These are phyloP conservation scores for Fagus crenata DNA, from an alignment of 306 rosid species.

Conservation along the genomic window DNA sequence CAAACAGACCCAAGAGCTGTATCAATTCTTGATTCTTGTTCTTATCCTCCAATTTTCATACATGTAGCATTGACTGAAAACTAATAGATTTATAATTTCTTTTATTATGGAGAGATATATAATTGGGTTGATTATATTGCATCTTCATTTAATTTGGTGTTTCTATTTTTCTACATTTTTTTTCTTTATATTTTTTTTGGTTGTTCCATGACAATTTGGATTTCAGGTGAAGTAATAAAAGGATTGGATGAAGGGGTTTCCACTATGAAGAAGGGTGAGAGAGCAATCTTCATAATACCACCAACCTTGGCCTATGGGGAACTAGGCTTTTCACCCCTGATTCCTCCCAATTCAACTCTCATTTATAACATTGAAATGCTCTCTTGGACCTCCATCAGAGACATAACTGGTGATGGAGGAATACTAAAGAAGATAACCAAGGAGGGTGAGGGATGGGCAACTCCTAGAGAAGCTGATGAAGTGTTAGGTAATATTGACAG, in stretches of 20 bases:
- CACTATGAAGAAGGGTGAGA: constrained; percentile 67
- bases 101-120: not conserved
- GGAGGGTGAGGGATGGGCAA: constrained; percentile 67
- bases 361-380: constrained; percentile 59
- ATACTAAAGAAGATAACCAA: constrained; percentile 49
- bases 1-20: not conserved
- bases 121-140: not conserved
- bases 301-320: constrained; percentile 63
- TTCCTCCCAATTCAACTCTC: constrained; percentile 59
- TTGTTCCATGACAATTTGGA: not conserved
- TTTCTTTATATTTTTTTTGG: not conserved
- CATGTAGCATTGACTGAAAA: not conserved
- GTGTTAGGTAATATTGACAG: constrained; percentile 45
- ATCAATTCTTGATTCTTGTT: not conserved
- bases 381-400: constrained; percentile 51
- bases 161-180: not conserved
- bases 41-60: no score
- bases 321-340: constrained; percentile 52
- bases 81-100: not conserved
- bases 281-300: constrained; percentile 62
- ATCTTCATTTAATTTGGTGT: not conserved
- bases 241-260: constrained; percentile 75
- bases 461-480: constrained; percentile 57
- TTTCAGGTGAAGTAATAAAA: constrained; percentile 61
- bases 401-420: constrained; percentile 61